Percentiles rank a stretch among this genome's conserved stretches.
Evolutionary conservation across 1,139 yeast species (phyloP).

Genomic region (Nematodospora anomalae): DNA sequence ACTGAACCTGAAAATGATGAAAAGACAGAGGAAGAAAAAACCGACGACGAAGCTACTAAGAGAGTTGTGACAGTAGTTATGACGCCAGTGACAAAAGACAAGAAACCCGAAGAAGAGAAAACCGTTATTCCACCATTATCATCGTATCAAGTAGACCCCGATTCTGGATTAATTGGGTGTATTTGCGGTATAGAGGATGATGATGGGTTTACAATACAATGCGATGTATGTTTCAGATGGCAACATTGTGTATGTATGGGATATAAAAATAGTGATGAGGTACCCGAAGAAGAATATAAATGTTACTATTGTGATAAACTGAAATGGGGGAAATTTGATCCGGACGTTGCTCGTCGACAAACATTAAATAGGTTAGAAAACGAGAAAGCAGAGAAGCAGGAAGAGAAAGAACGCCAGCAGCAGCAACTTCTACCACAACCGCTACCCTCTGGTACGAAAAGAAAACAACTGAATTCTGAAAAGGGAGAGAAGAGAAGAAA

Average conservation of each 20-base stretch:
- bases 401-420: constrained; percentile 5
- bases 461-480: constrained; percentile 32
- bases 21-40: constrained; percentile 18
- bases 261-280: constrained; percentile 66
- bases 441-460: constrained; percentile 15
- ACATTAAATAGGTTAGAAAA: constrained; percentile 35
- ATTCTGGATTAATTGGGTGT: constrained; percentile 85
- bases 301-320: constrained; percentile 75
- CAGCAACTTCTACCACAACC: constrained; percentile 5
- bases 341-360: constrained; percentile 38
- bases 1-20: constrained; percentile 21
- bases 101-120: constrained; percentile 3
- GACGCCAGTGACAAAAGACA: neutral
- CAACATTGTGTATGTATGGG: constrained; percentile 92
- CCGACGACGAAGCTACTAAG: constrained; percentile 4
- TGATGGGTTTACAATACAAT: constrained; percentile 93
- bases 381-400: constrained; percentile 14
- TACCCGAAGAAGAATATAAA: constrained; percentile 75
- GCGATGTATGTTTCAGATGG: constrained; percentile 91
- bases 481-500: constrained; percentile 25
- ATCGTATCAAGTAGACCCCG: constrained; percentile 67
- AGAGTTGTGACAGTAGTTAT: neutral
- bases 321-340: constrained; percentile 50
- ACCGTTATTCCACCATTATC: constrained; percentile 31
- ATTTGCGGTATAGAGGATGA: constrained; percentile 87